Base-by-base conservation (phyloP, 1,284 basidiomycete genomes). In the Tetrapyrgos nigripes region DNA sequence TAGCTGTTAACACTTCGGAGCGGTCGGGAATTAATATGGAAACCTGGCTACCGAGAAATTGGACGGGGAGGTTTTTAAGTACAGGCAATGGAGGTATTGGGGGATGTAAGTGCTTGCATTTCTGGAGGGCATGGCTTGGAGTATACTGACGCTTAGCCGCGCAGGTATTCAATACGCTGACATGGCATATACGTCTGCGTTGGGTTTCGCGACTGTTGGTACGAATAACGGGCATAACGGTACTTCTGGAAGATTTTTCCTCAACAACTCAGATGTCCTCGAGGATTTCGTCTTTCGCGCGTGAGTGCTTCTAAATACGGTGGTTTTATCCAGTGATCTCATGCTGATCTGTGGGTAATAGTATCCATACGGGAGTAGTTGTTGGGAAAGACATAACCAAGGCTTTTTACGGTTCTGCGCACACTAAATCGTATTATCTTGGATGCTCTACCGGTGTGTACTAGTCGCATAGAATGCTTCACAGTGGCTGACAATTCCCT, bases 401-500 rank as follows among this genome's bases (percentile, higher is more conserved):
- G n/a, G n/a, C n/a, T n/a, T n/a, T n/a, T n/a, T n/a, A n/a, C n/a
- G n/a, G n/a, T n/a, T n/a, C n/a, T n/a, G n/a, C n/a, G n/a, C n/a
- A n/a, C n/a, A n/a, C n/a, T n/a, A n/a, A n/a, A n/a, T n/a, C n/a
- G n/a, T n/a, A n/a, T n/a, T n/a, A n/a, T n/a, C n/a, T n/a, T n/a
- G n/a, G n/a, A n/a, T n/a, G n/a, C n/a, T n/a, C n/a, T n/a, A n/a
- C n/a, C n/a, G n/a, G n/a, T n/a, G n/a, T n/a, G n/a, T n/a, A n/a
- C n/a, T 63, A 24, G 64, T 61, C 17, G 64, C 64, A 53, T 49
- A 62, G 33, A 49, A 64, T 45, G 2, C 45, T 53, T 2, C 52
- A 53, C 28, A 47, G 31, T 11, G 59, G 63, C 17, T 63, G 61
- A 14, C 63, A 64, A 35, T 66, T 60, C 49, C 53, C 63, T 17